A percentile compares a stretch with the other conserved stretches of the same genome.
phyloP scores from a whole-genome alignment of 805 yeast species.

The Saccharomycopsis sp. region DNA sequence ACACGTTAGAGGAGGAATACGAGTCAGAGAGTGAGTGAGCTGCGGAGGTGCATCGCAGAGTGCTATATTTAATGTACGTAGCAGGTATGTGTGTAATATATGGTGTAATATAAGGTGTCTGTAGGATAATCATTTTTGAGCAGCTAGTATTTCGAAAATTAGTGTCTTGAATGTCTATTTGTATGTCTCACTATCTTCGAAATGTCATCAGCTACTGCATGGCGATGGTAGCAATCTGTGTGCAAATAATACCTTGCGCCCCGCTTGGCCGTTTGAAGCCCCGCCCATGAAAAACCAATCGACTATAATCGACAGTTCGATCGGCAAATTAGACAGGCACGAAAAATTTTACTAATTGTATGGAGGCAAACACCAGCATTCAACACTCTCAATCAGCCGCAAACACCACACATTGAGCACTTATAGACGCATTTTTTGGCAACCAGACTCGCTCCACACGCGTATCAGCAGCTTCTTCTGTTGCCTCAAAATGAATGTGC shows the following conservation, averaged over 20 bases:
- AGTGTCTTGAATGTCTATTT: too few species aligned
- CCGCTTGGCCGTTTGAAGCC: neutral
- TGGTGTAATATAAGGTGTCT: neutral
- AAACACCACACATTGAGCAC: neutral
- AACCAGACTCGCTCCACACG: too few species aligned
- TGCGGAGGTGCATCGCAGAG: too few species aligned
- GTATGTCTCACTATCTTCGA: too few species aligned
- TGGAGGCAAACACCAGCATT: neutral
- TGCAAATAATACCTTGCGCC: too few species aligned
- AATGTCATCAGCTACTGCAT: too few species aligned
- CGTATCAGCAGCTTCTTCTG: too few species aligned
- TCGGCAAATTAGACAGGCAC: neutral
- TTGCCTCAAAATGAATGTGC: neutral
- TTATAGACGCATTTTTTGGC: neutral
- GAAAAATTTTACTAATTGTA: neutral
- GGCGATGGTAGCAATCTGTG: too few species aligned
- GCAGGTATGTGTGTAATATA: neutral
- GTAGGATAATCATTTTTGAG: too few species aligned
- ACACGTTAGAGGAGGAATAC: conserved; percentile 65
- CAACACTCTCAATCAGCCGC: neutral
- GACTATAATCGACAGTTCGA: too few species aligned
- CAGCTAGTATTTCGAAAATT: too few species aligned
- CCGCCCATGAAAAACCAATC: neutral
- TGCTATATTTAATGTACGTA: too few species aligned
- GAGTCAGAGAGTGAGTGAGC: conserved; percentile 28